Percentiles rank a stretch among this genome's conserved stretches.
Conservation (phyloP, 2,329 filamentous ascomycete genomes). For the Aspergillus neotritici region DNA sequence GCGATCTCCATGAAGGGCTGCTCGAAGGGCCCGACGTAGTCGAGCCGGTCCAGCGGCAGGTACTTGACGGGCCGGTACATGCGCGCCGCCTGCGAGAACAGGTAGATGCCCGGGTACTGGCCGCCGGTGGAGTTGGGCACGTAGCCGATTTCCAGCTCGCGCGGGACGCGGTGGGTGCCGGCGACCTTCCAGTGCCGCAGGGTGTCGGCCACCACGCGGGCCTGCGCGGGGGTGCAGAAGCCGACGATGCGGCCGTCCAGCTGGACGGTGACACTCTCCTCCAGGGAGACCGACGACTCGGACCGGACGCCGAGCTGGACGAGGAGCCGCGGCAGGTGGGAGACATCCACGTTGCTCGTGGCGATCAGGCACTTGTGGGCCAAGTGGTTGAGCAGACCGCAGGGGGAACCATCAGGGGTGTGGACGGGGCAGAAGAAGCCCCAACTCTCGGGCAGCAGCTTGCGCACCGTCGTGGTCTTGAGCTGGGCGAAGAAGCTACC, state of each 20-base stretch:
- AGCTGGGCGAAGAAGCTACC: conserved; percentile 97
- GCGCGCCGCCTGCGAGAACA: conserved; percentile 76
- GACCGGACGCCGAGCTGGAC: conserved; percentile 73
- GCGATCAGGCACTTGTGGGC: conserved; percentile 90
- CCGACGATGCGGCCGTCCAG: conserved; percentile 85
- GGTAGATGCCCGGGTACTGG: conserved; percentile 94
- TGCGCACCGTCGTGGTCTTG: conserved; percentile 94
- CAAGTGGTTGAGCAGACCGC: conserved; percentile 89
- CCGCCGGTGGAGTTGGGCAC: conserved; percentile 82
- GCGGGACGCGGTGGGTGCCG: conserved; percentile 70
- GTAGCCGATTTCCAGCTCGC: conserved; percentile 84
- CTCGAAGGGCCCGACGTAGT: conserved; percentile 88
- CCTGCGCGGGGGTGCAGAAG: conserved; percentile 81
- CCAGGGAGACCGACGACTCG: conserved; percentile 68
- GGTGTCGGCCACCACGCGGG: conserved; percentile 74
- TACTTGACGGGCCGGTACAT: conserved; percentile 94
- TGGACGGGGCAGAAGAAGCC: conserved; percentile 96
- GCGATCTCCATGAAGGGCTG: conserved; percentile 99
- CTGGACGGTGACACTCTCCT: conserved; percentile 82
- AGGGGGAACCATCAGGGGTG: conserved; percentile 92
- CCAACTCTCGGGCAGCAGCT: conserved; percentile 93
- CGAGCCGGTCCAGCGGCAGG: conserved; percentile 74
- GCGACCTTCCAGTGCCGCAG: conserved; percentile 94
- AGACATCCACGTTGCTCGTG: conserved; percentile 68
- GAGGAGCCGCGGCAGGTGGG: conserved; percentile 66